These are phyloP conservation scores for Chimonanthus praecox DNA, from an alignment of 164 flowering plant genomes.

Conservation along the genomic window DNA sequence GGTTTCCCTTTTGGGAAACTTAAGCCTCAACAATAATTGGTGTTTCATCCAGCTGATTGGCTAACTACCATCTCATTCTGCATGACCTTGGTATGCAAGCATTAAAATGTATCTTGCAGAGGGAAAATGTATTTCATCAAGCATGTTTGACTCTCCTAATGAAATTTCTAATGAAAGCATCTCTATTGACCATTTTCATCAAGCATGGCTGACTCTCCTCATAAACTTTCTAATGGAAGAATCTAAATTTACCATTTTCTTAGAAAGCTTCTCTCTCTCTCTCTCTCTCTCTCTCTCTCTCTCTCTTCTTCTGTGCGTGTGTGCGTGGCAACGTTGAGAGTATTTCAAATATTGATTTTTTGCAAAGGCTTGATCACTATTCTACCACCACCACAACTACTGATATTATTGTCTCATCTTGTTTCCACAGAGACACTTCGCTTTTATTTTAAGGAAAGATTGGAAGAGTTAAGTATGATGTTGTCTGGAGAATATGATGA, in stretches of 20 bases:
- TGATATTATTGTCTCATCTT: neutral
- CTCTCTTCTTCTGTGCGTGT: no score
- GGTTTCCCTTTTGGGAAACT: neutral
- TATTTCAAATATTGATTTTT: no score
- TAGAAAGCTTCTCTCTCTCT: no score
- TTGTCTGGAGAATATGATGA: constrained; percentile 48
- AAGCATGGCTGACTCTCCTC: neutral
- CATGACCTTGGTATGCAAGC: neutral
- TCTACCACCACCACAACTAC: neutral
- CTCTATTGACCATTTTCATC: neutral
- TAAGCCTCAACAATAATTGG: neutral
- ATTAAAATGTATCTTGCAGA: neutral
- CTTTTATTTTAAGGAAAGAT: constrained; percentile 67
- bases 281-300: no score
- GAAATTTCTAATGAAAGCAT: no score
- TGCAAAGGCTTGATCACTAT: neutral
- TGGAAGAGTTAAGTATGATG: constrained; percentile 70
- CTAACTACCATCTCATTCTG: neutral
- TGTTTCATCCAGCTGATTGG: neutral
- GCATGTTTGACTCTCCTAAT: neutral
- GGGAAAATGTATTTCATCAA: neutral
- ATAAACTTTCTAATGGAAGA: neutral
- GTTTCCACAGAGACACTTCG: constrained; percentile 54
- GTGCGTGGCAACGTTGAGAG: no score
- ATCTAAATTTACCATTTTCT: no score